Evolutionary conservation across 306 rosid genomes (phyloP).

Genomic region (Lablab purpureus): DNA sequence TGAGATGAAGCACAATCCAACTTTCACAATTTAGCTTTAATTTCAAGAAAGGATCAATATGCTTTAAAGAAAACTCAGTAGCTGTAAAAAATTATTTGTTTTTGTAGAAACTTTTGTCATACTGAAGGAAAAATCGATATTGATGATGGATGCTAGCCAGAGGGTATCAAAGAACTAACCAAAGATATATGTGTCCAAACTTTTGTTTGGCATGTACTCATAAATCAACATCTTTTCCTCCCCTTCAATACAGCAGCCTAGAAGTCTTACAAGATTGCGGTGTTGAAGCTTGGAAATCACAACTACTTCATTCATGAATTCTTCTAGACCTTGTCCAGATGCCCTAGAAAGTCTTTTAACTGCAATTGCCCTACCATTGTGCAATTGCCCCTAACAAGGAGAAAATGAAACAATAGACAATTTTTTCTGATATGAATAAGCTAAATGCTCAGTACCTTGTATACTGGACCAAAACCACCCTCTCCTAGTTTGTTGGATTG

Average conservation of each 20-base stretch:
- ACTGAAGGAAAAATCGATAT: too few species aligned
- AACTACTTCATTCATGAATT: too few species aligned
- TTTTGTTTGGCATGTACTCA: constrained; percentile 56
- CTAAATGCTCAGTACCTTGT: constrained; percentile 35
- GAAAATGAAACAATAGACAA: too few species aligned
- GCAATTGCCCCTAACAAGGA: constrained; percentile 17
- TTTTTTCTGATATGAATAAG: neutral
- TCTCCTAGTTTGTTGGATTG: constrained; percentile 39
- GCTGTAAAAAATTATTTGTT: neutral
- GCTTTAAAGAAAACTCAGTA: neutral
- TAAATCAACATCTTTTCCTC: constrained; percentile 53
- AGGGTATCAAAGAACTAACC: constrained; percentile 39
- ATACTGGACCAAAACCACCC: constrained; percentile 47
- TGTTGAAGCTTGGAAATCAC: too few species aligned
- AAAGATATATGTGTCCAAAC: constrained; percentile 42
- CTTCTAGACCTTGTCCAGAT: constrained; percentile 46
- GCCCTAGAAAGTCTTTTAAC: constrained; percentile 43
- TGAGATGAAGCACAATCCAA: neutral
- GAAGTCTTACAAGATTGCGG: constrained; percentile 45
- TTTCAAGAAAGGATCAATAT: neutral
- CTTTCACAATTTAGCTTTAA: neutral
- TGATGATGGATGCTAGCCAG: too few species aligned
- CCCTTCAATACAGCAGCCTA: constrained; percentile 46
- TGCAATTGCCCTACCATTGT: constrained; percentile 34
- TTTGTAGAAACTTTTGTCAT: neutral